Conservation (phyloP, 2,329 filamentous ascomycete species). For the Apiospora kogelbergensis region DNA sequence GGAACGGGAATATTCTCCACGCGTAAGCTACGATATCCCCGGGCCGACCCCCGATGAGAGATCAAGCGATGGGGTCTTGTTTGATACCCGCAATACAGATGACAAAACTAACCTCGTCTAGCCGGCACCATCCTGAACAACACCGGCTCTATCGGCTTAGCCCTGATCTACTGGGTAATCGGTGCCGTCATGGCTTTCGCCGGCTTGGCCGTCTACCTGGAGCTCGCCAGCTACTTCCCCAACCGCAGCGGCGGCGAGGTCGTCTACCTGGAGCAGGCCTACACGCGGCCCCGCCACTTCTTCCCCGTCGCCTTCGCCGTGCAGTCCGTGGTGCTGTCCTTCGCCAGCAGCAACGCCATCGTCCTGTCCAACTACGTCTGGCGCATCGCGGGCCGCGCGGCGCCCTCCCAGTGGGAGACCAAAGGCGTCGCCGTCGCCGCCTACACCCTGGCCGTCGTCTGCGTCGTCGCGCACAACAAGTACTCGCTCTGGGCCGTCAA, state of each 20-base stretch:
- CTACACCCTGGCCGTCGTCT: conserved; percentile 58
- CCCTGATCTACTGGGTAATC: conserved; percentile 55
- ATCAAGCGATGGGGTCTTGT: not conserved
- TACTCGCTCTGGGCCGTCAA: conserved; percentile 58
- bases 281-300: conserved; percentile 55
- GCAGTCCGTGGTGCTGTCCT: conserved; percentile 55
- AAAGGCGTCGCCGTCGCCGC: conserved; percentile 67
- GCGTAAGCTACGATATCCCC: conserved; percentile 19
- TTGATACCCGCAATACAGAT: not conserved
- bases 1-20: conserved; percentile 59
- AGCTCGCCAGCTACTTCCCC: conserved; percentile 56
- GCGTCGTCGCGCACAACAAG: conserved; percentile 53
- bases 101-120: conserved; percentile 20
- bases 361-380: conserved; percentile 65
- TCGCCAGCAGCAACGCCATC: conserved; percentile 57
- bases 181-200: conserved; percentile 48
- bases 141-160: conserved; percentile 53
- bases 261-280: conserved; percentile 60
- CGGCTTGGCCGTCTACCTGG: conserved; percentile 51
- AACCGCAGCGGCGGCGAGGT: conserved; percentile 57
- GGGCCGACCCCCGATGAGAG: not conserved
- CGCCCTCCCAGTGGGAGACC: conserved; percentile 59
- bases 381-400: conserved; percentile 45
- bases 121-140: conserved; percentile 48
- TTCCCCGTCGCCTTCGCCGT: conserved; percentile 57